These are phyloP conservation scores for Fusarium hostae DNA, from an alignment of 2,329 filamentous ascomycete species.

Conservation along the genomic window DNA sequence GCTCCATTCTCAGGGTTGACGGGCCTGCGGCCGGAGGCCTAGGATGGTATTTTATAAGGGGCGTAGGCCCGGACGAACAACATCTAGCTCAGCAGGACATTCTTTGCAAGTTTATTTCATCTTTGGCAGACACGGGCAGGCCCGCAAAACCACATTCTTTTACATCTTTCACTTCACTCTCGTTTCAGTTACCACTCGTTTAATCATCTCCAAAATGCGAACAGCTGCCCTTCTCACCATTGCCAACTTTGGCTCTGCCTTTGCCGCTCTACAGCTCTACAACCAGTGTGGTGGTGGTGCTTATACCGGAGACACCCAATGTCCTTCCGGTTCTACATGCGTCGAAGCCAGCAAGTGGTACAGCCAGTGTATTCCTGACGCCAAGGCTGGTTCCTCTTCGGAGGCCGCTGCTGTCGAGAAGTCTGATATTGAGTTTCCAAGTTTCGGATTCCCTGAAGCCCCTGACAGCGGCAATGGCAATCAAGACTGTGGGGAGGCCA, in stretches of 20 bases:
- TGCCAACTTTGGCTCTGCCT: constrained; percentile 34
- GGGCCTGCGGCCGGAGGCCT: neutral
- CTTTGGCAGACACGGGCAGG: constrained; percentile 26
- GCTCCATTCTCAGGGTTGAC: neutral
- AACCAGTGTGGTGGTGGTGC: constrained; percentile 30
- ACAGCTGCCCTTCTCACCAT: constrained; percentile 27
- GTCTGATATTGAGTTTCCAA: neutral
- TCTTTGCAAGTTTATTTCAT: constrained; percentile 25
- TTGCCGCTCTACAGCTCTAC: constrained; percentile 34
- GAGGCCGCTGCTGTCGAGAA: constrained; percentile 8
- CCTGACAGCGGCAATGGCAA: neutral
- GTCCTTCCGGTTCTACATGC: constrained; percentile 29
- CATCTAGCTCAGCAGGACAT: neutral
- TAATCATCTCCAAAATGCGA: constrained; percentile 25
- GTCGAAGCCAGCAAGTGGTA: constrained; percentile 36
- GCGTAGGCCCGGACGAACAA: neutral
- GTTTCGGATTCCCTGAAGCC: neutral
- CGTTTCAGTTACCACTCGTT: constrained; percentile 1
- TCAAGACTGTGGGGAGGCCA: neutral
- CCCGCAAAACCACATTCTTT: constrained; percentile 19
- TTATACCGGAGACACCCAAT: constrained; percentile 29
- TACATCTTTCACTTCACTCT: constrained; percentile 3
- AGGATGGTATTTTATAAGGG: constrained; percentile 13
- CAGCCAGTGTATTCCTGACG: constrained; percentile 32
- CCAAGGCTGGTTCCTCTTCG: neutral